Evolutionary conservation across 164 flowering plant species (phyloP).

Genomic region (Kalanchoe fedtschenkoi): DNA sequence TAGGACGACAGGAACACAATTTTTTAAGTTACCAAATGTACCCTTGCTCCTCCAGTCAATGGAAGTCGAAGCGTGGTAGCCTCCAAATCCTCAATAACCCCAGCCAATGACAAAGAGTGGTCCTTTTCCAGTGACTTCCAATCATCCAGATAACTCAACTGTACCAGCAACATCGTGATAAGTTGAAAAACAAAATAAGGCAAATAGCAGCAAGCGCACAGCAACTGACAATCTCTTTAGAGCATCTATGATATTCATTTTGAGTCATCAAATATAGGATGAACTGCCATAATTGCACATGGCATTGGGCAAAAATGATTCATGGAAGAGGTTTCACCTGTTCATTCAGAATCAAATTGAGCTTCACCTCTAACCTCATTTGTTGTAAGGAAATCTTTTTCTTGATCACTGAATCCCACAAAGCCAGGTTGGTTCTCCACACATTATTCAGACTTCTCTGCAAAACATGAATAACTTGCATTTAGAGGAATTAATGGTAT

Average conservation of each 20-base stretch:
- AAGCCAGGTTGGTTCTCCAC: constrained; percentile 37
- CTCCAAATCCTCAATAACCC: constrained; percentile 60
- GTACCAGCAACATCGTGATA: constrained; percentile 13
- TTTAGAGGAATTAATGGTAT: no score
- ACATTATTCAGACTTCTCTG: constrained; percentile 64
- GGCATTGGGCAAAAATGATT: background rate
- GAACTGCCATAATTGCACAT: no score
- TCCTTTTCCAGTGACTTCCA: constrained; percentile 77
- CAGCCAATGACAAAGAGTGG: constrained; percentile 54
- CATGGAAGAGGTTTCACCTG: constrained; percentile 39
- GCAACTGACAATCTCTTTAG: no score
- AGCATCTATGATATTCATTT: no score
- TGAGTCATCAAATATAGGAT: no score
- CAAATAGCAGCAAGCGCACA: no score
- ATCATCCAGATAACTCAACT: constrained; percentile 65
- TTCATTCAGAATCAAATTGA: constrained; percentile 40
- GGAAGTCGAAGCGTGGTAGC: constrained; percentile 86
- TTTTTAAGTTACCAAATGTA: constrained; percentile 19
- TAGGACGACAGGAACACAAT: background rate
- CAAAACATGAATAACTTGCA: constrained; percentile 4
- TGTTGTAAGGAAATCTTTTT: constrained; percentile 56
- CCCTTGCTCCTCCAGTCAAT: constrained; percentile 75
- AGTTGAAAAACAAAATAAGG: background rate
- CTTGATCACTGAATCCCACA: constrained; percentile 52
- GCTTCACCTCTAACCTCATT: constrained; percentile 54